Conservation (phyloP, 805 yeast species). For the Torulaspora microellipsoides region DNA sequence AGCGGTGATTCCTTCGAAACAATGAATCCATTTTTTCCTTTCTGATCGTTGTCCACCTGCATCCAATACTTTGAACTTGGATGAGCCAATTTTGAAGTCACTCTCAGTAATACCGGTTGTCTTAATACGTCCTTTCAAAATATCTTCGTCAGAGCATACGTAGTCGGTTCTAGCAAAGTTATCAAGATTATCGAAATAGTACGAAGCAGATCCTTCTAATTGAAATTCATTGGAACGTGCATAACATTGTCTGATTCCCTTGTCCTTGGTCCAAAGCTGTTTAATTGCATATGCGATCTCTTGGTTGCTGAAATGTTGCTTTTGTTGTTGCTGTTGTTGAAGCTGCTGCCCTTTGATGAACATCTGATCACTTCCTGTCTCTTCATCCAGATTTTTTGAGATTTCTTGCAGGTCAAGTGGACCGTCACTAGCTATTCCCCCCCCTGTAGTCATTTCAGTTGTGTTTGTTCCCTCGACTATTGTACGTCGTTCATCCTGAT, state of each 20-base stretch:
- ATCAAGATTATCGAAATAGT: slow-evolving; percentile 70
- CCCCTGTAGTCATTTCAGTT: slow-evolving; percentile 6
- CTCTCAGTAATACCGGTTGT: slow-evolving; percentile 95
- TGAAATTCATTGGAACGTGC: slow-evolving; percentile 71
- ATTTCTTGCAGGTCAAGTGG: slow-evolving; percentile 19
- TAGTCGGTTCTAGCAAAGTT: slow-evolving; percentile 63
- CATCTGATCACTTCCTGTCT: slow-evolving; percentile 24
- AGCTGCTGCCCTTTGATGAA: slow-evolving; percentile 19
- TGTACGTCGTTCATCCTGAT: slow-evolving; percentile 14
- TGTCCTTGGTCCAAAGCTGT: slow-evolving; percentile 64
- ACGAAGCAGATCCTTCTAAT: slow-evolving; percentile 75
- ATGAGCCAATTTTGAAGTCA: slow-evolving; percentile 60
- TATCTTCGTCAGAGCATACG: slow-evolving; percentile 74
- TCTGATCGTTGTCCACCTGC: slow-evolving; percentile 97
- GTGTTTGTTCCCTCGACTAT: slow-evolving; percentile 13
- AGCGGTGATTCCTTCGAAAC: slow-evolving; percentile 86
- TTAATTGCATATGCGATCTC: slow-evolving; percentile 68
- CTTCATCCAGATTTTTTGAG: slow-evolving; percentile 23
- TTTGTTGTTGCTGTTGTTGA: slow-evolving; percentile 7
- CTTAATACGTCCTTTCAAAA: slow-evolving; percentile 84
- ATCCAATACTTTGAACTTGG: slow-evolving; percentile 74
- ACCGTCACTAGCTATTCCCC: not conserved
- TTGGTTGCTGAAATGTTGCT: slow-evolving; percentile 32
- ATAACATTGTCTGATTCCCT: slow-evolving; percentile 59
- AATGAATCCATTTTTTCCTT: slow-evolving; percentile 90